Conservation (phyloP, 164 flowering plant genomes). For the Magnolia sinica region DNA sequence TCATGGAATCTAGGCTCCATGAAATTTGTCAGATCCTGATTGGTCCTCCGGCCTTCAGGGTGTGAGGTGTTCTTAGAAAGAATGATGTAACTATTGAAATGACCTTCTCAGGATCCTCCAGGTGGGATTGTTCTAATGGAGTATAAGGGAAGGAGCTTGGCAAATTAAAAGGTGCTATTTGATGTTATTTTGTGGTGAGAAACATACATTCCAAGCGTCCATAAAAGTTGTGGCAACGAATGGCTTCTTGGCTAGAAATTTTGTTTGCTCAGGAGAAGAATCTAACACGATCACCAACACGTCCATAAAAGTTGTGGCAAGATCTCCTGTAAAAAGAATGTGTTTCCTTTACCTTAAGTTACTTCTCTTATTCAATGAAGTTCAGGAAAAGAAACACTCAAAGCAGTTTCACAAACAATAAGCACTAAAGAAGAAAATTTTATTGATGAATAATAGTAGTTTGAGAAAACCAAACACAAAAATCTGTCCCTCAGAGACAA, state of each 20-base stretch:
- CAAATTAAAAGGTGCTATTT: neutral
- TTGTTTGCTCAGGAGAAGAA: no score
- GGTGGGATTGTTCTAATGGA: neutral
- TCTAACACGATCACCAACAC: no score
- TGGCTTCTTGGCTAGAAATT: no score
- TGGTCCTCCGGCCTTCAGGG: neutral
- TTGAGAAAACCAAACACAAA: neutral
- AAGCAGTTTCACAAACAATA: neutral
- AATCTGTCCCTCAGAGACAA: neutral
- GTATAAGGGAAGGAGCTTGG: neutral
- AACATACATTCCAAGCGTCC: no score
- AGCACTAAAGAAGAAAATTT: neutral
- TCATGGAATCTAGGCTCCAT: neutral
- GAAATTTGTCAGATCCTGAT: neutral
- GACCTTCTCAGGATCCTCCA: neutral
- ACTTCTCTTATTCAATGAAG: no score
- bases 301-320: no score
- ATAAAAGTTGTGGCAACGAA: no score
- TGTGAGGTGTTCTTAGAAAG: neutral
- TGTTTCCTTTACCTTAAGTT: no score
- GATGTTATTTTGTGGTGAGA: neutral
- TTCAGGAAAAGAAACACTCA: neutral
- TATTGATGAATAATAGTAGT: neutral
- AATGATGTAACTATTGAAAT: neutral
- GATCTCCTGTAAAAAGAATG: no score